Evolutionary conservation across 1,139 yeast species (phyloP).

Genomic region (Saccharomyces uvarum): DNA sequence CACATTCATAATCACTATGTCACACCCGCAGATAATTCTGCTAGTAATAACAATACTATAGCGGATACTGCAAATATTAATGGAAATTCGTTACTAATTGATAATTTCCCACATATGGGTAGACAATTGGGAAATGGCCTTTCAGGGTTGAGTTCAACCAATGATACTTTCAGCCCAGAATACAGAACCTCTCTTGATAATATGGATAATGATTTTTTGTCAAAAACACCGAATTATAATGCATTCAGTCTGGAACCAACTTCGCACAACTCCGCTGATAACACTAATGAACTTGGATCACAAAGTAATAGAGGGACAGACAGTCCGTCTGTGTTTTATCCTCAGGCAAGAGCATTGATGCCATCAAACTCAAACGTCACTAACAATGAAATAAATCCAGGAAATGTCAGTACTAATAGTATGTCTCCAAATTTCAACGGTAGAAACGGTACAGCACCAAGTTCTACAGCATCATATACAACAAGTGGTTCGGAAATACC

Average conservation of each 20-base stretch:
- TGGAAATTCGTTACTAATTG: constrained; percentile 3
- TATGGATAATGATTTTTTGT: constrained; percentile 17
- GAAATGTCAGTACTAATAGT: neutral
- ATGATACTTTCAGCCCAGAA: constrained; percentile 3
- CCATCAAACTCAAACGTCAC: neutral
- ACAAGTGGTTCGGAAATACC: constrained; percentile 40
- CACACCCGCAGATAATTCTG: constrained; percentile 6
- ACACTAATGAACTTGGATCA: constrained; percentile 2
- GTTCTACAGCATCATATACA: constrained; percentile 27
- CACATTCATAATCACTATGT: constrained; percentile 58
- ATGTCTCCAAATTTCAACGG: constrained; percentile 1
- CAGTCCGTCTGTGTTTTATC: neutral
- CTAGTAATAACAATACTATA: constrained; percentile 6
- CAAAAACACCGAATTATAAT: constrained; percentile 20
- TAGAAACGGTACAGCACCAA: constrained; percentile 8
- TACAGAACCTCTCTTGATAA: constrained; percentile 7
- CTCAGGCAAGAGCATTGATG: neutral
- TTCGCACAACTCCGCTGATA: constrained; percentile 7
- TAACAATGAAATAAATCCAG: neutral
- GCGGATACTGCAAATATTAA: constrained; percentile 3
- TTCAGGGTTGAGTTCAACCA: constrained; percentile 5
- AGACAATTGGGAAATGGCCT: neutral
- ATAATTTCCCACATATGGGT: constrained; percentile 2
- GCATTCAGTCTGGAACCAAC: constrained; percentile 18
- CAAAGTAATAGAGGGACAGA: constrained; percentile 1